phyloP scores from a whole-genome alignment of 306 rosid species.

The Betula pendula region DNA sequence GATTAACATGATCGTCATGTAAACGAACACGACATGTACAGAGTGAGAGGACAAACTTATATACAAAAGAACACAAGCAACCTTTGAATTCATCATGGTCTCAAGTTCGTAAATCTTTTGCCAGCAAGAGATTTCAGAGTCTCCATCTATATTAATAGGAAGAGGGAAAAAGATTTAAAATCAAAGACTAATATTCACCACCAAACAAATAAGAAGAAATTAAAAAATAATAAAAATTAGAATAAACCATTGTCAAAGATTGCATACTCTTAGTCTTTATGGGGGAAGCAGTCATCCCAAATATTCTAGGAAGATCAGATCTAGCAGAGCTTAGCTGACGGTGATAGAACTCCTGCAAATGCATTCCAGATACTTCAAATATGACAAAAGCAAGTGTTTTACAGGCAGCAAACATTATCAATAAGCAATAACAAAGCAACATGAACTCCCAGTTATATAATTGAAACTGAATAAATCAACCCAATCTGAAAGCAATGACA shows the following conservation, averaged over 20 bases:
- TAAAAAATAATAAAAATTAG: constrained; percentile 11
- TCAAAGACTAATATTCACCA: not conserved
- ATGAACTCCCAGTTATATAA: constrained; percentile 5
- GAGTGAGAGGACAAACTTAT: not conserved
- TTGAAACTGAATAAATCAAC: constrained; percentile 1
- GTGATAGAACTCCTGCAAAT: constrained; percentile 80
- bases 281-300: constrained; percentile 96
- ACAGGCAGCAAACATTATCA: constrained; percentile 8
- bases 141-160: constrained; percentile 46
- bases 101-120: constrained; percentile 53
- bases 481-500: not conserved
- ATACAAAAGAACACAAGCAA: constrained; percentile 32
- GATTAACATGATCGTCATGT: not conserved
- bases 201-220: not conserved
- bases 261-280: constrained; percentile 73
- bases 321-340: constrained; percentile 34
- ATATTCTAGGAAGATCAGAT: constrained; percentile 63
- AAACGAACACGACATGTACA: not conserved
- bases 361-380: constrained; percentile 23
- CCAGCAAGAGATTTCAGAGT: constrained; percentile 41
- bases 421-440: constrained; percentile 7
- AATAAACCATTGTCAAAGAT: not conserved
- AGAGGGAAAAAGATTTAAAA: constrained; percentile 19
- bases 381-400: constrained; percentile 15
- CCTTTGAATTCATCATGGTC: constrained; percentile 79